Evolutionary conservation across 192 early-diverging fungal genomes (phyloP), one percentile per base, ranked within the genome.

Genomic region (Umbelopsis isabellina): DNA sequence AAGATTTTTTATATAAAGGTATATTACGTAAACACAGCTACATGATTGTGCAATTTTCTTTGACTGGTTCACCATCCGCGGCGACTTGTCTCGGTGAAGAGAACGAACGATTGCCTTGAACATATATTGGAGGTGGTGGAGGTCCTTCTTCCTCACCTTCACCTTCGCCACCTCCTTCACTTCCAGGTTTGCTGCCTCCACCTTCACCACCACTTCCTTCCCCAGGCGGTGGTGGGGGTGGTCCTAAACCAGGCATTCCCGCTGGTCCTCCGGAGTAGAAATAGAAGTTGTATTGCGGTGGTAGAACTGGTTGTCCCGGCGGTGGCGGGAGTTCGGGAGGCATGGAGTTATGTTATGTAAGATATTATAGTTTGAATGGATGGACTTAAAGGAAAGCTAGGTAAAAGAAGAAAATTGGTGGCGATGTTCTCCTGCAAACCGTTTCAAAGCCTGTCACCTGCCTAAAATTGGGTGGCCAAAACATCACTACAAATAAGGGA

Each of bases 211-310:
- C 55, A 35, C 55, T 35, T 13, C 55, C 55, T 61, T 10, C 37
- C 37, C 10, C 37, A 4, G 55, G 30, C 12, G 30, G 55, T 61
- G 55, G 51, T 23, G 51, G 55, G 27, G 30, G 55, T 16, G 27
- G 12, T 35, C 55, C 55, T 35, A 35, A 25, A 15, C 55, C 55
- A 11, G 55, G 55, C 5, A 16, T 22, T 35, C 55, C 55, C 6
- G 27, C 55, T 27, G 55, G 55, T 1, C 55, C 55, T 15, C 55
- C 55, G 7, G 55, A 61, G 55, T 61, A 61, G 33, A 61, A 61
- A n/a, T 61, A 61, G 37, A 61, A 61, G 30, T 61, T 22, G 55
- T 61, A 61, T 61, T 61, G 55, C 12, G 55, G 55, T 30, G 55
- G 55, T 33, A 61, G 30, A 18, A 61, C 55, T 22, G 55, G 55